A percentile compares a stretch with the other conserved stretches of the same genome.
phyloP scores from a whole-genome alignment of 2,329 filamentous ascomycete species.

The Ustilaginoidea virens region DNA sequence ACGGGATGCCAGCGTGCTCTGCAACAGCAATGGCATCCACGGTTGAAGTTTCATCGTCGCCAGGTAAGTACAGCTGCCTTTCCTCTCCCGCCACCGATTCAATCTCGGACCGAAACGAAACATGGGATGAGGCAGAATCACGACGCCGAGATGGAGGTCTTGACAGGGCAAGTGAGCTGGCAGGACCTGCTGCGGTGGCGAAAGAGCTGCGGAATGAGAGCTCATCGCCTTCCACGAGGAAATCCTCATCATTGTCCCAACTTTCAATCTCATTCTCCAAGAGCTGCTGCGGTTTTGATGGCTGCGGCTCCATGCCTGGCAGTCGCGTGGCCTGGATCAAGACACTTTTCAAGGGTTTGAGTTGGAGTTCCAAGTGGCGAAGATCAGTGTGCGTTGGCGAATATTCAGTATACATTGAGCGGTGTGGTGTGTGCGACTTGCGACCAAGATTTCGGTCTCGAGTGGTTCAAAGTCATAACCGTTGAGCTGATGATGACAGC shows the following conservation, averaged over 20 bases:
- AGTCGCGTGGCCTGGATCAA: conserved; percentile 6
- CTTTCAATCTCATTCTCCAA: conserved; percentile 52
- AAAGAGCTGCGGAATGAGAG: conserved; percentile 39
- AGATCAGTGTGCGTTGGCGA: no score
- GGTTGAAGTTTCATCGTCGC: conserved; percentile 72
- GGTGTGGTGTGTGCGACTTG: no score
- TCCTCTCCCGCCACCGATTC: conserved; percentile 65
- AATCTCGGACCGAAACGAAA: conserved; percentile 70
- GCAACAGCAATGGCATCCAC: conserved; percentile 77
- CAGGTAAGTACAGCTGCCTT: conserved; percentile 71
- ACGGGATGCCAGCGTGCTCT: conserved; percentile 77
- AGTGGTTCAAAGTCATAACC: no score
- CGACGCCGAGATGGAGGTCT: conserved; percentile 33
- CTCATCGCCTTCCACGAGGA: conserved; percentile 50
- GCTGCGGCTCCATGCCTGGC: conserved; percentile 36
- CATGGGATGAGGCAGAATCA: conserved; percentile 67
- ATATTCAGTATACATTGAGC: no score
- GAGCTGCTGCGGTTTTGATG: conserved; percentile 35
- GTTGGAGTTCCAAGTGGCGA: not conserved
- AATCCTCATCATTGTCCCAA: conserved; percentile 68
- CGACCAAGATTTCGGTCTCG: no score
- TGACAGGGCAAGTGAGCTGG: conserved; percentile 4
- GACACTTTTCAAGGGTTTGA: not conserved
- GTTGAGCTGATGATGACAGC: no score
- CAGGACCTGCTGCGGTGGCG: conserved; percentile 16